A percentile compares a stretch with the other conserved stretches of the same genome.
These are phyloP conservation scores for Cornus florida DNA, from an alignment of 148 eudicot species.

Conservation along the genomic window DNA sequence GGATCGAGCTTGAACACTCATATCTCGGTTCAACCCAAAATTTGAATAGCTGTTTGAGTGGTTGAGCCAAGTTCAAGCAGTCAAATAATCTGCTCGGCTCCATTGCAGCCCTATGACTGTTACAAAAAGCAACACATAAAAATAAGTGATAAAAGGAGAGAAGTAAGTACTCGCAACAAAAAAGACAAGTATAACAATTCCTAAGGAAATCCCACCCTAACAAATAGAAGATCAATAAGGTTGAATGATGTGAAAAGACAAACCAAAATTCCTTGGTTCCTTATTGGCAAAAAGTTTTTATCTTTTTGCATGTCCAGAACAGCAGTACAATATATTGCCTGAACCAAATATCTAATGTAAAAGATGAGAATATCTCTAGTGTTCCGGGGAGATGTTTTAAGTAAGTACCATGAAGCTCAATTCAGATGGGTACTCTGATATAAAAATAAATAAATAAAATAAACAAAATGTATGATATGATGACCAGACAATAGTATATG, in stretches of 20 bases:
- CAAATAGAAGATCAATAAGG: background rate
- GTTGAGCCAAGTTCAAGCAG: no score
- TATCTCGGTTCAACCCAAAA: no score
- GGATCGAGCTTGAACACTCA: no score
- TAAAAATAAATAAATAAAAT: background rate
- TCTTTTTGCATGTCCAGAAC: background rate
- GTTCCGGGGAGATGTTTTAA: background rate
- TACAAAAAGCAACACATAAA: no score
- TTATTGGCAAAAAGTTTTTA: background rate
- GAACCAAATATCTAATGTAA: background rate
- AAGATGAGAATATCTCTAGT: background rate
- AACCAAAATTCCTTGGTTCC: background rate
- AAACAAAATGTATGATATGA: background rate
- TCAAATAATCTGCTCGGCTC: no score
- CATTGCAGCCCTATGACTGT: no score
- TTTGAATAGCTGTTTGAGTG: no score
- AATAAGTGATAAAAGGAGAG: background rate
- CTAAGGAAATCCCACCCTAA: background rate
- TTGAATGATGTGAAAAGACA: background rate
- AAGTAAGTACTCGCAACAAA: background rate
- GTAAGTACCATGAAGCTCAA: background rate
- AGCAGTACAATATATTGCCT: background rate
- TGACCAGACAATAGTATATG: background rate
- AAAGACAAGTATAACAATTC: background rate
- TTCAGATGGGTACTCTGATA: no score